These are phyloP conservation scores for Daldinia sp. DNA, from an alignment of 2,329 filamentous ascomycete species.

Conservation along the genomic window DNA sequence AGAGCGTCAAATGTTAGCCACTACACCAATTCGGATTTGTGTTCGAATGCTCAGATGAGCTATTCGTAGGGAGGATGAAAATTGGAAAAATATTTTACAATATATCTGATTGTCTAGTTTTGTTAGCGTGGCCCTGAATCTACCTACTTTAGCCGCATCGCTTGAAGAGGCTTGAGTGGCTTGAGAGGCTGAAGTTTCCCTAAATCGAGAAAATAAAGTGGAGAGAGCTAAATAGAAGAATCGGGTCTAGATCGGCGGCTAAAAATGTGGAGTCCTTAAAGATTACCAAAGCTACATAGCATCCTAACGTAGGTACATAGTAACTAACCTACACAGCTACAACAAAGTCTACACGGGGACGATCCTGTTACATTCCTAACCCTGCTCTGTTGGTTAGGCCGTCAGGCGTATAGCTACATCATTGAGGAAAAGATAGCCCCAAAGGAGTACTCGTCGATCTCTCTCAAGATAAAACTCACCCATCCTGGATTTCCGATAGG, in stretches of 20 bases:
- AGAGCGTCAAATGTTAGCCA: constrained; percentile 50
- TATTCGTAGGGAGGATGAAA: not conserved
- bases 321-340: too few species aligned
- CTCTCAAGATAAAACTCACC: not conserved
- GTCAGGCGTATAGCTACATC: too few species aligned
- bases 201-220: not conserved
- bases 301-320: too few species aligned
- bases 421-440: too few species aligned
- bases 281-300: too few species aligned
- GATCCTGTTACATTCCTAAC: too few species aligned
- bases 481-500: too few species aligned
- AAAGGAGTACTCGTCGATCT: too few species aligned
- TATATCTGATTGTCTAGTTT: not conserved
- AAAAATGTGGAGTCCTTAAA: not conserved
- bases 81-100: not conserved
- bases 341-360: too few species aligned
- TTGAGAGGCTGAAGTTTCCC: not conserved
- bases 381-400: too few species aligned
- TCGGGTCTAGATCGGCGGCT: not conserved
- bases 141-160: not conserved
- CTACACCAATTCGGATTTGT: constrained; percentile 48
- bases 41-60: not conserved
- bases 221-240: not conserved
- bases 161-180: too few species aligned
- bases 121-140: not conserved